A percentile compares a stretch with the other conserved stretches of the same genome.
Evolutionary conservation across 176 grass and related monocot species (phyloP).

Genomic region (Aechmea fasciata): DNA sequence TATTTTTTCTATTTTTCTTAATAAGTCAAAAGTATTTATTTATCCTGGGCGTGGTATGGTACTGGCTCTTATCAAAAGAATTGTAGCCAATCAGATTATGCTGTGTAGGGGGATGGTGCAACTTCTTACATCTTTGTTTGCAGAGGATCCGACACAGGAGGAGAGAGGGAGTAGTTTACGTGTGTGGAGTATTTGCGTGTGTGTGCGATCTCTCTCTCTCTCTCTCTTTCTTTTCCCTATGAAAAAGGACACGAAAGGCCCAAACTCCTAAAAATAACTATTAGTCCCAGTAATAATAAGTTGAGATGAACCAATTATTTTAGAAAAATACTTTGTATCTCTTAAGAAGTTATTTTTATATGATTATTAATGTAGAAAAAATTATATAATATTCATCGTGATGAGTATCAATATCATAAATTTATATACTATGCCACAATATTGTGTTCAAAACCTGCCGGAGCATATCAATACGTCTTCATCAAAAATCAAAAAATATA

Average conservation of each 20-base stretch:
- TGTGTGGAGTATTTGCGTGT: neutral
- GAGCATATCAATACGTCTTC: too few relatives aligned
- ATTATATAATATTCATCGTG: too few relatives aligned
- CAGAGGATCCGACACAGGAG: neutral
- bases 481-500: too few relatives aligned
- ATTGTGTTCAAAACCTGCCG: too few relatives aligned
- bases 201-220: neutral
- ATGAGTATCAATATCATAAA: too few relatives aligned
- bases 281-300: neutral
- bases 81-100: too few relatives aligned
- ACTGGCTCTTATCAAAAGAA: too few relatives aligned
- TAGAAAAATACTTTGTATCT: neutral
- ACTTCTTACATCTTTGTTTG: neutral
- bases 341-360: neutral
- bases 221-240: neutral
- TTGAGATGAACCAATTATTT: neutral
- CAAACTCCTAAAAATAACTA: neutral
- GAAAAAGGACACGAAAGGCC: neutral
- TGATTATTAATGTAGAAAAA: too few relatives aligned
- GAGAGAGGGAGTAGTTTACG: neutral
- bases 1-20: too few relatives aligned
- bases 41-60: too few relatives aligned
- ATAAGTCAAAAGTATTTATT: too few relatives aligned
- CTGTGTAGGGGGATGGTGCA: neutral
- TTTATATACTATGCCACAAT: too few relatives aligned